Evolutionary conservation across 345 rosid species (phyloP).

Genomic region (Toxicodendron radicans): DNA sequence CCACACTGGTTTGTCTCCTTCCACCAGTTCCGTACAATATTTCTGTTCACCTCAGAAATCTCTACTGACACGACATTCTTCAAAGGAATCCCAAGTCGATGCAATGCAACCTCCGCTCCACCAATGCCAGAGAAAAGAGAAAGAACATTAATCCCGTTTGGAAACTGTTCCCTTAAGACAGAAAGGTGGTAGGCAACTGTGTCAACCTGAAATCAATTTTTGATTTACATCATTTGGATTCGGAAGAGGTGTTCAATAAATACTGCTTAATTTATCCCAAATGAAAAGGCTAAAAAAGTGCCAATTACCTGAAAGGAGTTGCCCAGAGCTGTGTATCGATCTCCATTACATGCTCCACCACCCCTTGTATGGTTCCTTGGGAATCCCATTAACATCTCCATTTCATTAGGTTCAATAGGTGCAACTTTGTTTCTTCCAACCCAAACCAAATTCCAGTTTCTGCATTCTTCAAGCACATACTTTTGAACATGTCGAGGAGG

Average conservation of each 20-base stretch:
- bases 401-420: slow-evolving; percentile 24
- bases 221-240: too few relatives aligned
- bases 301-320: slow-evolving; percentile 16
- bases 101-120: slow-evolving; percentile 34
- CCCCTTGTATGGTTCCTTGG: slow-evolving; percentile 37
- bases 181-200: slow-evolving; percentile 28
- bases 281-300: too few relatives aligned
- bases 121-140: slow-evolving; percentile 36
- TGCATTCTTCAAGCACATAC: slow-evolving; percentile 17
- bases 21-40: slow-evolving; percentile 27
- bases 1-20: slow-evolving; percentile 28
- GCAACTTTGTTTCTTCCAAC: slow-evolving; percentile 36
- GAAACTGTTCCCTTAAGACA: slow-evolving; percentile 9
- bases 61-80: slow-evolving; percentile 29
- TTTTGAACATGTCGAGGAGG: slow-evolving; percentile 10
- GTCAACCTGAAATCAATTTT: slow-evolving; percentile 15
- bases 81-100: slow-evolving; percentile 24
- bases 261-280: background rate
- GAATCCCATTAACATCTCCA: slow-evolving; percentile 34
- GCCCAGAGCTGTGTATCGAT: slow-evolving; percentile 31
- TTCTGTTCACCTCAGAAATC: slow-evolving; percentile 21
- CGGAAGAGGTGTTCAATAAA: background rate
- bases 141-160: slow-evolving; percentile 25
- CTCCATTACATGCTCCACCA: slow-evolving; percentile 15
- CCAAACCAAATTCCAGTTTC: slow-evolving; percentile 36